Evolutionary conservation across 768 basidiomycete species (phyloP), one percentile per base, ranked within the genome.

Genomic region (Mycena vitilis): DNA sequence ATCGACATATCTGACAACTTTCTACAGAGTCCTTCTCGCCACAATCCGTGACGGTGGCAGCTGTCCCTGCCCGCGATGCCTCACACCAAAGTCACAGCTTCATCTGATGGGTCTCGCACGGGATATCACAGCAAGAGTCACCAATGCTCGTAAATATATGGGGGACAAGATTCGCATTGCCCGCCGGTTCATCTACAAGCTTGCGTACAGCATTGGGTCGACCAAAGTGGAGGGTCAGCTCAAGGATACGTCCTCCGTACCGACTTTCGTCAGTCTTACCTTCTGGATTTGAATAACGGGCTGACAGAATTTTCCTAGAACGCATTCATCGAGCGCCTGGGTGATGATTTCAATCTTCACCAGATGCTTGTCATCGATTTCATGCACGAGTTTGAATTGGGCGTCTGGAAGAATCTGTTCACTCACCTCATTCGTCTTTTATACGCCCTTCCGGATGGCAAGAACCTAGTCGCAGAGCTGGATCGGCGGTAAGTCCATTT

Each of bases 311-410:
- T 48, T 10, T 22, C 48, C 40, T 65, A 84, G 82, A 84, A 81
- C 69, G 76, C 81, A 0, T 84, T 84, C 61, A 76, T 78, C 0
- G 42, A 71, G 11, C 63, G 60, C 0, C 61, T 81, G 1, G 18
- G 48, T 10, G 5, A 22, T 16, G 75, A 66, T 4, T 74, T 81
- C 52, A 64, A 81, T 36, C 55, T 79, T 4, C 79, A 74, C 52
- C 20, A 16, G 5, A 68, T 80, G 49, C 64, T 81, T 0, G 76
- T 78, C 0, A 74, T 78, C 16, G 82, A 84, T 59, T 61, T 81
- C 1, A 71, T 84, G 71, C 83, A 83, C 61, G 81, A 83, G 64
- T 68, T 81, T 61, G 79, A 82, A 49, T 68, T 82, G 0, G 80
- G 83, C 0, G 75, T 80, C 1, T 83, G 80, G 79, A 83, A 81